Conservation (phyloP, 805 yeast genomes). For the Candida oleophila region DNA sequence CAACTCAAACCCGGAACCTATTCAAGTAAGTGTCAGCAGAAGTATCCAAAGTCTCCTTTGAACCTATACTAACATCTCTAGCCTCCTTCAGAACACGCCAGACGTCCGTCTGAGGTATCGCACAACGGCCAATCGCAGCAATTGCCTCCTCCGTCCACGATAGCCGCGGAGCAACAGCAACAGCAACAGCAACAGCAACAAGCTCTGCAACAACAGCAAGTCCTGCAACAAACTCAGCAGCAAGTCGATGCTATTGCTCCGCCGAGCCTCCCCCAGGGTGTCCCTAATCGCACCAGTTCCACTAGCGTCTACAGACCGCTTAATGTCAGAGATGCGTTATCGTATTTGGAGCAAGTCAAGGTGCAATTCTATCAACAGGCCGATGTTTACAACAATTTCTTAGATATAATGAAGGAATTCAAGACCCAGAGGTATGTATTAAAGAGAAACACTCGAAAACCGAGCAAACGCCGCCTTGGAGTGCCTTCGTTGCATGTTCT, state of each 20-base stretch:
- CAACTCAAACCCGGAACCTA: constrained; percentile 32
- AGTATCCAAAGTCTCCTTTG: not conserved
- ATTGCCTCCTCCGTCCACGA: constrained; percentile 27
- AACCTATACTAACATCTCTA: not conserved
- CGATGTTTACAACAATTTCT: constrained; percentile 91
- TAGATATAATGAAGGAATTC: constrained; percentile 98
- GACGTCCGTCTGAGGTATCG: constrained; percentile 25
- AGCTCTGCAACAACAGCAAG: constrained; percentile 15
- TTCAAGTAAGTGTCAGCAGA: constrained; percentile 24
- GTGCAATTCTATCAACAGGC: constrained; percentile 89
- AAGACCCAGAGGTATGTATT: constrained; percentile 76
- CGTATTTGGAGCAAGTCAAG: constrained; percentile 94
- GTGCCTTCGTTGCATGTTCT: no score
- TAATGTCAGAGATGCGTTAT: constrained; percentile 93
- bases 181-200: constrained; percentile 20
- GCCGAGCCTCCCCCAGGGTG: constrained; percentile 27
- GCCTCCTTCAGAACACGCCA: constrained; percentile 6
- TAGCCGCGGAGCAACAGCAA: constrained; percentile 23
- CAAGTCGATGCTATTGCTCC: constrained; percentile 9
- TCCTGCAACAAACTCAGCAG: constrained; percentile 17
- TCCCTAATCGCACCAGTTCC: constrained; percentile 41
- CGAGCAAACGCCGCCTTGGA: not conserved
- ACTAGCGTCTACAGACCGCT: constrained; percentile 66
- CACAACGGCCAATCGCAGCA: constrained; percentile 14
- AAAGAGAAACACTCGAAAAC: not conserved